phyloP scores from a whole-genome alignment of 2,329 filamentous ascomycete genomes.

The Colletotrichum navitas region DNA sequence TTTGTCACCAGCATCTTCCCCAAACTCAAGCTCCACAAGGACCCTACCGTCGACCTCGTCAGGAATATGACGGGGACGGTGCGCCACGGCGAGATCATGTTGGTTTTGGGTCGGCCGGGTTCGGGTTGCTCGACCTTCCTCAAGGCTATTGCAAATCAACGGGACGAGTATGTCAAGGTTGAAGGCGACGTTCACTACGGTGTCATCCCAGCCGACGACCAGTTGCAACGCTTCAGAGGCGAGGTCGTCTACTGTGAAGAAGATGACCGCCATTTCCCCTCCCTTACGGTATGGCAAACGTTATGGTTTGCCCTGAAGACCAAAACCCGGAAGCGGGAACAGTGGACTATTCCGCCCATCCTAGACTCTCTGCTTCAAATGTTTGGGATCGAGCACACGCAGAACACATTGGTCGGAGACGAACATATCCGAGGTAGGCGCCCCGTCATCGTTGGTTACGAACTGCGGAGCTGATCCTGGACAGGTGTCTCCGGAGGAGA shows the following conservation, averaged over 20 bases:
- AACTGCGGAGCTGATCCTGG: background rate
- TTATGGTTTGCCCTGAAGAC: slow-evolving; percentile 80
- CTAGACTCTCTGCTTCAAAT: slow-evolving; percentile 79
- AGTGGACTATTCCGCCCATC: slow-evolving; percentile 74
- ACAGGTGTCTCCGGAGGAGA: slow-evolving; percentile 78
- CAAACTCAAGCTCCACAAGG: slow-evolving; percentile 43
- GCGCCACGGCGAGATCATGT: slow-evolving; percentile 54
- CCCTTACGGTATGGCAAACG: slow-evolving; percentile 82
- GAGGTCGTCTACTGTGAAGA: slow-evolving; percentile 85
- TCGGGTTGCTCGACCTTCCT: slow-evolving; percentile 83
- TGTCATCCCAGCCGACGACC: slow-evolving; percentile 75
- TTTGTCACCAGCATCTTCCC: slow-evolving; percentile 63
- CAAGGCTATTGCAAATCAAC: slow-evolving; percentile 80
- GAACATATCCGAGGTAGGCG: slow-evolving; percentile 71
- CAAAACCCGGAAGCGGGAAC: slow-evolving; percentile 78
- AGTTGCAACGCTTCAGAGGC: slow-evolving; percentile 76
- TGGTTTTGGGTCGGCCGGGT: slow-evolving; percentile 75
- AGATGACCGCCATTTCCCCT: slow-evolving; percentile 81
- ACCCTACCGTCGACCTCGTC: slow-evolving; percentile 48
- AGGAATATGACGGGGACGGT: slow-evolving; percentile 52
- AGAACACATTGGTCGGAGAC: slow-evolving; percentile 81
- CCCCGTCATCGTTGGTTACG: background rate
- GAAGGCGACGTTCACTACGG: slow-evolving; percentile 79
- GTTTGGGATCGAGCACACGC: slow-evolving; percentile 83
- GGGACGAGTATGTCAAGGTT: slow-evolving; percentile 73